Evolutionary conservation across 345 rosid genomes (phyloP).

Genomic region (Hibiscus trionum): DNA sequence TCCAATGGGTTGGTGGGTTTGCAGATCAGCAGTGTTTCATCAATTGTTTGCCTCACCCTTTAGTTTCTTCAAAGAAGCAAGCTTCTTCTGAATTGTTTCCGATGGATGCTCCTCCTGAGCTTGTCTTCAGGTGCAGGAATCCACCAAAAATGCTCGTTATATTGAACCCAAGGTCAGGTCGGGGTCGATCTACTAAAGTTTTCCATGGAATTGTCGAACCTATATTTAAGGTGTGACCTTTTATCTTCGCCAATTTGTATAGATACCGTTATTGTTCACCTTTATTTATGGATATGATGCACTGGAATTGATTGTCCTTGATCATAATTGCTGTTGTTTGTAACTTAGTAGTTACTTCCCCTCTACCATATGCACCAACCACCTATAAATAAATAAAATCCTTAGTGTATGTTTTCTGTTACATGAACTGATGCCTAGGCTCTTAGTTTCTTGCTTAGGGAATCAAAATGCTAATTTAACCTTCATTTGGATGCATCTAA

Average conservation of each 20-base stretch:
- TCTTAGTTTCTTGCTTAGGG: not conserved
- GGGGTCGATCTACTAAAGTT: constrained; percentile 89
- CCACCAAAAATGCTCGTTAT: constrained; percentile 93
- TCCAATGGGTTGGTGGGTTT: constrained; percentile 97
- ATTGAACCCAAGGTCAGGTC: constrained; percentile 91
- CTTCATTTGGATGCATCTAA: not conserved
- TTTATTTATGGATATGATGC: not conserved
- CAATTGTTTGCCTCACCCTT: constrained; percentile 89
- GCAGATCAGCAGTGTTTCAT: constrained; percentile 93
- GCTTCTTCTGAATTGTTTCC: constrained; percentile 81
- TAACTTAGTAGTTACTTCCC: not conserved
- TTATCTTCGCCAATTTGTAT: not conserved
- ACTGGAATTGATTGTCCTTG: not conserved
- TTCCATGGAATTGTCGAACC: constrained; percentile 86
- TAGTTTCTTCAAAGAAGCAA: constrained; percentile 87
- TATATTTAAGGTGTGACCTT: constrained; percentile 65
- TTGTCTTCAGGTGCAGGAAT: constrained; percentile 81
- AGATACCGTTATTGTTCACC: not conserved
- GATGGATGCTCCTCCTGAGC: constrained; percentile 79
- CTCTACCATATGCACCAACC: not conserved
- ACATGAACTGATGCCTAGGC: not conserved
- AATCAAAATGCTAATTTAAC: not conserved
- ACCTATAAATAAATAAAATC: not conserved
- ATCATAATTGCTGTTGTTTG: not conserved
- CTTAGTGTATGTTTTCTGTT: not conserved